These are phyloP conservation scores for Neonectria hederae DNA, from an alignment of 2,329 filamentous ascomycete genomes.

Conservation along the genomic window DNA sequence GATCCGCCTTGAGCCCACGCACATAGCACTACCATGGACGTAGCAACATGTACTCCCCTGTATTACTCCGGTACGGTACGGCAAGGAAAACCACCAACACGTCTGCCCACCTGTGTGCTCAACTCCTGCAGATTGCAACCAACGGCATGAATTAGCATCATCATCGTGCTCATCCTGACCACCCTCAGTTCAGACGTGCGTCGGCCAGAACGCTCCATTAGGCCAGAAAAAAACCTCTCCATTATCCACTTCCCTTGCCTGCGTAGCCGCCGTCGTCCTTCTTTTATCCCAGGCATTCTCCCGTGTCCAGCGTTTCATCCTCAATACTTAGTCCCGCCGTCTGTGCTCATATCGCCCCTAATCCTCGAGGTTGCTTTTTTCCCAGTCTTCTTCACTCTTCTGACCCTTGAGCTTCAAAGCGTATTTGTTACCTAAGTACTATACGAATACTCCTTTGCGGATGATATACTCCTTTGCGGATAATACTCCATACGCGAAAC, in stretches of 20 bases:
- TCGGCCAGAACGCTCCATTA: background rate
- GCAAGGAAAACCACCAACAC: too few species aligned
- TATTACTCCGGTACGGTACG: too few species aligned
- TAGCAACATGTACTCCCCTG: background rate
- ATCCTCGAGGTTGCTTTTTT: slow-evolving; percentile 11
- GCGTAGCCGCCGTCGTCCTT: background rate
- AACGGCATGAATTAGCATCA: background rate
- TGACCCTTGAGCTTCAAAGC: background rate
- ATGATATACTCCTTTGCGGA: background rate
- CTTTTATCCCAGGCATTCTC: background rate
- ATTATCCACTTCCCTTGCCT: background rate
- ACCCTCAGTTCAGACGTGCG: background rate
- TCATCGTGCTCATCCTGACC: background rate
- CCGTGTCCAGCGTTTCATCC: slow-evolving; percentile 11
- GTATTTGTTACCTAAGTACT: background rate
- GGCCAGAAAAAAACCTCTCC: too few species aligned
- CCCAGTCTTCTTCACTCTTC: background rate
- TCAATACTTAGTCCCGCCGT: slow-evolving; percentile 9
- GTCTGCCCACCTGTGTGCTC: background rate
- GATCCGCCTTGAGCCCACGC: background rate
- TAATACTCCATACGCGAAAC: background rate
- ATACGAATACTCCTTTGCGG: background rate
- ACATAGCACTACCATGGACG: too few species aligned
- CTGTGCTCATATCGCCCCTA: slow-evolving; percentile 7
- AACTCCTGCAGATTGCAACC: background rate